Conservation (phyloP, 176 grass and related monocot species). For the Oryza meridionalis region DNA sequence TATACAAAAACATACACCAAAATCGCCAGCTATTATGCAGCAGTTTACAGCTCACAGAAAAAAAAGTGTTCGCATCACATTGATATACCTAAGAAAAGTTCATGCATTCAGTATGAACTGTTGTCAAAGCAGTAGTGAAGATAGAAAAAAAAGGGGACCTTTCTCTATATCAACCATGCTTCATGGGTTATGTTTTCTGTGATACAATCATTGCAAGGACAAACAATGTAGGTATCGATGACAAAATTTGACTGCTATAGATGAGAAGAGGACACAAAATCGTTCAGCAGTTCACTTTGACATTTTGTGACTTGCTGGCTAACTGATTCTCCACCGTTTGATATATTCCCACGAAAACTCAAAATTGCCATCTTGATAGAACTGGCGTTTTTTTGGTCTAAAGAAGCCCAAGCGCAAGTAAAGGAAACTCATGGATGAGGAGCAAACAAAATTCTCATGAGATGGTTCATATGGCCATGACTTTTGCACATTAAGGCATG, state of each 20-base stretch:
- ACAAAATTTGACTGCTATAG: not conserved
- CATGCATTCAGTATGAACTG: too few species aligned
- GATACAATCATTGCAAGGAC: not conserved
- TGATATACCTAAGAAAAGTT: too few species aligned
- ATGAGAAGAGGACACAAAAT: not conserved
- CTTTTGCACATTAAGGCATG: not conserved
- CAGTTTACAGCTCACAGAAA: too few species aligned
- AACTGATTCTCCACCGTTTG: not conserved
- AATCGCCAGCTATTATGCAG: too few species aligned
- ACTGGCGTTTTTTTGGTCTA: not conserved
- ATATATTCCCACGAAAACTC: not conserved
- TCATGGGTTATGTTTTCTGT: not conserved
- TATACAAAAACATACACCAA: not conserved
- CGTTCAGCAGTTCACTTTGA: not conserved
- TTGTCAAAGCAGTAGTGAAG: not conserved
- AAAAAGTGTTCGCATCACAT: too few species aligned
- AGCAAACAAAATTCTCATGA: constrained; percentile 43
- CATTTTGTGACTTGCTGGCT: not conserved
- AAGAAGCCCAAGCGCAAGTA: not conserved
- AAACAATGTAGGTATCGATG: not conserved
- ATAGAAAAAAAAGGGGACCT: too few species aligned
- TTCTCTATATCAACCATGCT: not conserved
- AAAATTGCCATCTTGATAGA: constrained; percentile 14
- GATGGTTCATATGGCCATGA: constrained; percentile 17
- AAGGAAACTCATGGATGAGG: not conserved